Conservation (phyloP, 805 yeast species). For the Barnettozyma siamensis region DNA sequence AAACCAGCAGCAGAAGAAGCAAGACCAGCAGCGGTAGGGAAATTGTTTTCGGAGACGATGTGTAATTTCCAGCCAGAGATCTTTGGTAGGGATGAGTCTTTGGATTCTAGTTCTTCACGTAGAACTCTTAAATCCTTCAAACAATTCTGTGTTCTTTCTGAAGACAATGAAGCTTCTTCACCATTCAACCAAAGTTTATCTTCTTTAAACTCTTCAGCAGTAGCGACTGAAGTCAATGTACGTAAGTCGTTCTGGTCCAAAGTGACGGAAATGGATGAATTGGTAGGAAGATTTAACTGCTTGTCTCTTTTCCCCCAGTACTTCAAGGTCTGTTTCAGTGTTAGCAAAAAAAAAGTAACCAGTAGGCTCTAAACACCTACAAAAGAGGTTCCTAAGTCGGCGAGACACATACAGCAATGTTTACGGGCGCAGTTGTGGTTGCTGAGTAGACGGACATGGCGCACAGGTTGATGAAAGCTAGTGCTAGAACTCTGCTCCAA, state of each 20-base stretch:
- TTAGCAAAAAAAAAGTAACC: background rate
- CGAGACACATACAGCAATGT: conserved; percentile 69
- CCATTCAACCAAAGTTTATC: conserved; percentile 88
- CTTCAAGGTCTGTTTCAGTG: conserved; percentile 60
- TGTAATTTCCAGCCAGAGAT: conserved; percentile 63
- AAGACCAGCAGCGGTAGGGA: conserved; percentile 98
- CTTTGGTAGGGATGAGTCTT: conserved; percentile 48
- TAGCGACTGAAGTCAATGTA: conserved; percentile 85
- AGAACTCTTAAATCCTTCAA: conserved; percentile 65
- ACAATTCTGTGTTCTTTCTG: conserved; percentile 65
- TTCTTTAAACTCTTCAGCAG: conserved; percentile 45
- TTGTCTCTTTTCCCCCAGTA: conserved; percentile 99
- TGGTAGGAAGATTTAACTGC: conserved; percentile 85
- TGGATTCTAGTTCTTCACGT: conserved; percentile 55
- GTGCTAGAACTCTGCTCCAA: no score
- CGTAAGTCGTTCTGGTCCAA: conserved; percentile 85
- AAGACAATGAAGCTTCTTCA: conserved; percentile 61
- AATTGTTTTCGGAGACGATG: conserved; percentile 89
- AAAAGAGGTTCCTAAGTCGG: background rate
- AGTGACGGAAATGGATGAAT: conserved; percentile 93
- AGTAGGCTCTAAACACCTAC: no score
- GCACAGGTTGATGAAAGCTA: no score
- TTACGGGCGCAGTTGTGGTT: conserved; percentile 93
- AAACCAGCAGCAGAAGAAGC: conserved; percentile 99
- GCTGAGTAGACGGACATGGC: conserved; percentile 57